Evolutionary conservation across 371 early-diverging fungal species (phyloP), one percentile per base, ranked within the genome.

Genomic region (Mucor sp.): DNA sequence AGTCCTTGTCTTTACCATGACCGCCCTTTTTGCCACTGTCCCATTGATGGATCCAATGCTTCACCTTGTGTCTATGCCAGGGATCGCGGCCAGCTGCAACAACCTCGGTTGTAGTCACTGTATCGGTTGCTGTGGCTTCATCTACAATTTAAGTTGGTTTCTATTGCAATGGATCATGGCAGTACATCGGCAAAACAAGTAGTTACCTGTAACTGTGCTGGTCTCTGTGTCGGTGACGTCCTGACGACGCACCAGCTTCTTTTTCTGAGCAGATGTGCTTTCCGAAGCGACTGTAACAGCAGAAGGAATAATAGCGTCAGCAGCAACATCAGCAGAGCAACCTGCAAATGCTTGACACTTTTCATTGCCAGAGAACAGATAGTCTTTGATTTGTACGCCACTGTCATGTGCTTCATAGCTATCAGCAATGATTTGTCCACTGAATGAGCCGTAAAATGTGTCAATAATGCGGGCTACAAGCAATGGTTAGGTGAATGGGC

Each of bases 351-450:
- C 28, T 11, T 67, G 61, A 19, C 67, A 67, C 32, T 61, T 27
- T 15, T 41, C 56, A 32, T 41, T 48, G 17, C 68, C 63, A 27
- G 63, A 47, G 21, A 63, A 43, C 17, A 48, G 14, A 7, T 63
- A 68, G 23, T 68, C 68, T 4, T 62, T 58, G n/a, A 68, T 68
- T 28, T 44, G 63, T 27, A 62, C 17, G 28, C 17, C 19, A 50
- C 47, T 58, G 19, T 32, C 59, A 12, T 44, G 21, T 14, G 63
- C 30, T 63, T 68, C 63, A 30, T 68, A 68, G 3, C 48, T 48
- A n/a, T 47, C 44, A 37, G 63, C 68, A 50, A 68, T 68, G 14
- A 68, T 4, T 19, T 68, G 68, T 19, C 68, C 68, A 47, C 48
- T 47, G 58, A 68, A 68, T 14, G 68, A 58, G n/a, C 68, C 68